Evolutionary conservation across 768 basidiomycete genomes (phyloP).

Genomic region (Dentipellis sp.): DNA sequence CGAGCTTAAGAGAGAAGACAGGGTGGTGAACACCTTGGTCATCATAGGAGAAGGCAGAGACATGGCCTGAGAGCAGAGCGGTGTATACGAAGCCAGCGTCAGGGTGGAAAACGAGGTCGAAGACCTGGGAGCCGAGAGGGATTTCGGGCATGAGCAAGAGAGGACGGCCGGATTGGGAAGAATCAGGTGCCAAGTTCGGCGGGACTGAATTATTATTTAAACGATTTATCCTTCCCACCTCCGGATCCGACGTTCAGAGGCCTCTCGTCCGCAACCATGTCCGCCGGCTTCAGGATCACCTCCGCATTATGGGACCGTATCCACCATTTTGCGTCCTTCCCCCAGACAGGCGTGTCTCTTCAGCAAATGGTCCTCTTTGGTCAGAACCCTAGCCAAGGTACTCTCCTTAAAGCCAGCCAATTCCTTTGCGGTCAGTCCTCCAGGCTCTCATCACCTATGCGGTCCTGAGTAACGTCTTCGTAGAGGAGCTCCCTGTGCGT

Average conservation of each 20-base stretch:
- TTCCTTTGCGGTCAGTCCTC: conserved; percentile 64
- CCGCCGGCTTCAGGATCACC: conserved; percentile 56
- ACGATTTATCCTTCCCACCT: not conserved
- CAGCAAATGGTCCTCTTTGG: conserved; percentile 99
- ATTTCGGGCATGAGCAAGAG: conserved; percentile 45
- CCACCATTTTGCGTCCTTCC: conserved; percentile 85
- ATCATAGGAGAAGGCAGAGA: conserved; percentile 77
- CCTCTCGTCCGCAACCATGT: conserved; percentile 20
- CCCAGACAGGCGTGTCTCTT: conserved; percentile 90
- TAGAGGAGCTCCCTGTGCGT: conserved; percentile 91
- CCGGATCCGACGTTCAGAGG: not conserved
- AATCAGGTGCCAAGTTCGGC: too few species aligned
- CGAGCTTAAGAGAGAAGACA: conserved; percentile 58
- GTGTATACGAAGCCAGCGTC: conserved; percentile 59
- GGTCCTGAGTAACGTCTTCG: not conserved
- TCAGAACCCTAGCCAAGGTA: conserved; percentile 92
- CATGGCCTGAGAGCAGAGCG: conserved; percentile 71
- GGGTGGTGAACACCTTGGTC: conserved; percentile 51
- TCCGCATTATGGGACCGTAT: conserved; percentile 82
- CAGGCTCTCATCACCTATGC: conserved; percentile 3
- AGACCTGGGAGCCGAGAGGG: conserved; percentile 67
- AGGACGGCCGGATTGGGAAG: too few species aligned
- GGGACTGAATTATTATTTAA: too few species aligned
- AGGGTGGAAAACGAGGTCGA: conserved; percentile 88
- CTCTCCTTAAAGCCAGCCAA: conserved; percentile 84